Base-by-base conservation (phyloP, 306 rosid genomes). In the Glycyrrhiza uralensis region DNA sequence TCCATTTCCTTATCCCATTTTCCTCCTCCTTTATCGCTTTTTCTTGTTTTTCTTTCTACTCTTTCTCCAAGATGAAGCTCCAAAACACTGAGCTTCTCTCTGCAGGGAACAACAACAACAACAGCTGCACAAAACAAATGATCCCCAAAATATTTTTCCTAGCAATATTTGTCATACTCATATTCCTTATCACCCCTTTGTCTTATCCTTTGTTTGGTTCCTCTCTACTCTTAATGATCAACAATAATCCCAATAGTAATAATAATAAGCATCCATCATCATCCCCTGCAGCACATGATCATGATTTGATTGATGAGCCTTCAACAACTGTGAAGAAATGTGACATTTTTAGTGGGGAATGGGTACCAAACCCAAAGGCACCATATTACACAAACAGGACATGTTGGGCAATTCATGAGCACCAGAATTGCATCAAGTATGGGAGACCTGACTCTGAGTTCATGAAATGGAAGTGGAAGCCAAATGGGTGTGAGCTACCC, bases 401-500 rank as follows among this genome's bases (percentile, higher is more conserved):
- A 3, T 93, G 98, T 30, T 85, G 92, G 91, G 93, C 91, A 14
- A 89, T 93, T 9, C 91, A 86, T 59, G 96, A 93, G 47, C 93
- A 90, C 23, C 97, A 89, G 17, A 93, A 93, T 24, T 93, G 98
- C 66, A 81, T 88, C 58, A 90, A 89, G 35, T 87, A 88, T 74
- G 98, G 98, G 0, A 84, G 97, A 12, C 98, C 92, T 0, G 98
- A 93, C 38, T 60, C 89, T 1, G 97, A 91, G 5, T 93, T 82
- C 84, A 74, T 85, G 89, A 91, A 86, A 41, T 93, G 98, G 98
- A 81, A 77, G 36, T 93, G 98, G 98, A 88, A 86, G 46, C 98
- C 98, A 2, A 86, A 82, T 72, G 92, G 42, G 0, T 93, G 98
- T 60, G 89, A 90, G 0, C 82, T 93, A 0, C 97, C 97, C 6